phyloP scores from a whole-genome alignment of 208 protist species.

The Trypanosomatidae sp. region DNA sequence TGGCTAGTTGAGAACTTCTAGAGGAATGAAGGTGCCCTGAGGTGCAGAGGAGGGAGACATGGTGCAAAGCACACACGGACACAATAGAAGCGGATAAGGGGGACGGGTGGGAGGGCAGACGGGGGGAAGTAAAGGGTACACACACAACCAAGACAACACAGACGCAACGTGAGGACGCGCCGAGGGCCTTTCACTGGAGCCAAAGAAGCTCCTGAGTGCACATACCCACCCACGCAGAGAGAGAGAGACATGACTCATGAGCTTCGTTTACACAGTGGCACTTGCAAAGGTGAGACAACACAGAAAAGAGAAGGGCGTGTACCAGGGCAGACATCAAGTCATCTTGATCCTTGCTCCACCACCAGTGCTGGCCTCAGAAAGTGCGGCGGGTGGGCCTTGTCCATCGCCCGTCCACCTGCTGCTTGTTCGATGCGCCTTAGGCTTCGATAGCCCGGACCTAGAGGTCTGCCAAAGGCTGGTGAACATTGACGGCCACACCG shows the following conservation, averaged over 20 bases:
- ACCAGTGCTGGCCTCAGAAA: background rate
- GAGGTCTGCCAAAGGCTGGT: conserved; percentile 4
- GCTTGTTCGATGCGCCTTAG: background rate
- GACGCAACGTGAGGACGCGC: background rate
- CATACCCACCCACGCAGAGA: background rate
- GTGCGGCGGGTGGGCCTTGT: background rate
- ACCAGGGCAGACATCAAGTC: background rate
- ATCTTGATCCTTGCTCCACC: background rate
- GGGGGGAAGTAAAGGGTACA: background rate
- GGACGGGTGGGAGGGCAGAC: background rate
- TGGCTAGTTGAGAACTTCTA: background rate
- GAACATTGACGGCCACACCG: background rate
- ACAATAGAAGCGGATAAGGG: background rate
- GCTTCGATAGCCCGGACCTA: background rate
- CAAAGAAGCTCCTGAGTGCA: background rate
- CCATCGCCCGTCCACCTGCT: background rate
- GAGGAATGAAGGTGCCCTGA: background rate
- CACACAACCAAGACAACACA: background rate
- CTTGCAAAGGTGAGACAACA: background rate
- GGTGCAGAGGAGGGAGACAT: background rate
- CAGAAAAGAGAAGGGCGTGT: background rate
- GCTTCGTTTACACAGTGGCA: background rate
- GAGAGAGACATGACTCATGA: background rate
- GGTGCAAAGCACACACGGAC: background rate
- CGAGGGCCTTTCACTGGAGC: background rate